Evolutionary conservation across 2,329 filamentous ascomycete genomes (phyloP), one percentile per base, ranked within the genome.

Genomic region (Phyllachora maydis): DNA sequence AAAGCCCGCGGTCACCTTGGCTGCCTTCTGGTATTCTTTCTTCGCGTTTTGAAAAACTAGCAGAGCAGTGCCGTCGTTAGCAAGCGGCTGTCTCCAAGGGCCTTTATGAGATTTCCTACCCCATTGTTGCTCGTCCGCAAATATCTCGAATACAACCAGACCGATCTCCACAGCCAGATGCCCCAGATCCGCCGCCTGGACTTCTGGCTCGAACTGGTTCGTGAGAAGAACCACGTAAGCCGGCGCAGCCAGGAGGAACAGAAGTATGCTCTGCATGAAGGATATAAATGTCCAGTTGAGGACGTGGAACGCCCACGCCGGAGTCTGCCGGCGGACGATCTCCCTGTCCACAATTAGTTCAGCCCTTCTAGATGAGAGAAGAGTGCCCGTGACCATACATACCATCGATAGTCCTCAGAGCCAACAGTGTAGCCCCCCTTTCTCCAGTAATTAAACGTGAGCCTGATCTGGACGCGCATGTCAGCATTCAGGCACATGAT

Each of bases 401-500:
- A 59, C 70, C 88, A 98, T 50, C 88, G 66, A 46, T 98, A 98
- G 47, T 98, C 88, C 48, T 98, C 85, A 10, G 76, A 83, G 18
- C 88, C 85, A 32, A 83, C 58, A 10, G 60, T 54, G 45, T 98
- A 98, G 13, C 88, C 88, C 18, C 88, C 88, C 46, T 79, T 91
- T 28, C 88, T 74, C 72, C 77, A 92, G 52, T 93, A 98, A 50
- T 98, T 98, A 57, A 66, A 95, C 3, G 85, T 95, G 47, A 98
- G 54, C 8, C 88, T 75, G 28, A 53, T 43, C 77, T 82, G 29
- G 10, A 30, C 46, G 22, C 42, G 38, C 24, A 28, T 19, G 8
- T 13, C 15, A 19, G n/a, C n/a, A 11, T 12, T 9, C 9, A 24
- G 9, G 12, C n/a, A 3, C 11, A 14, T 5, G 20, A 5, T 4